phyloP scores from a whole-genome alignment of 1,284 basidiomycete species.

The Trichosporon coremiiforme region DNA sequence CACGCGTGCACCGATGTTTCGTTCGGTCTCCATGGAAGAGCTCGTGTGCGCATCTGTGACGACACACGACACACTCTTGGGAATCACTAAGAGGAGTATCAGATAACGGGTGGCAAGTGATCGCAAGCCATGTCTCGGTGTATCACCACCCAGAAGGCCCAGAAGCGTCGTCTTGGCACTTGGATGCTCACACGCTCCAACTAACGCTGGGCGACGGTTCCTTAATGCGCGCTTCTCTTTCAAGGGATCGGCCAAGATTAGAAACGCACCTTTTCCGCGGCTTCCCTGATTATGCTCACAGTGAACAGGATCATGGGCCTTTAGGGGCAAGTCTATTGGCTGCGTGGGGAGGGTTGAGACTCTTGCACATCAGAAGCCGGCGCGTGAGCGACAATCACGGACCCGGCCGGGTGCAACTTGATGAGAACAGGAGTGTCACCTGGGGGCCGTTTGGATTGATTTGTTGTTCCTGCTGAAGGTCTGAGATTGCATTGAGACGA shows the following conservation, averaged over 20 bases:
- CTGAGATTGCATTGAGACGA: neutral
- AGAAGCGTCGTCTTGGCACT: neutral
- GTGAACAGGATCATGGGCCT: no score
- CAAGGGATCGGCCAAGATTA: neutral
- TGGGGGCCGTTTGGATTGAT: no score
- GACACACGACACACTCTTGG: neutral
- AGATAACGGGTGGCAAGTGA: neutral
- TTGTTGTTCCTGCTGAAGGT: neutral
- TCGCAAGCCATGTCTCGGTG: constrained; percentile 1
- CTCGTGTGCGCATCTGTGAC: neutral
- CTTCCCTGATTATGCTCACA: neutral
- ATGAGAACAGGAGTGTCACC: no score
- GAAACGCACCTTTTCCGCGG: neutral
- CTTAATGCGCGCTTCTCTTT: neutral
- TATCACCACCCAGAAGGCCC: neutral
- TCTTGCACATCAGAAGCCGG: no score
- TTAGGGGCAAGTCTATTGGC: no score
- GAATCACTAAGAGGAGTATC: neutral
- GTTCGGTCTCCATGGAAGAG: neutral
- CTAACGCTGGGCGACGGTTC: neutral
- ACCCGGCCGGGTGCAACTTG: no score
- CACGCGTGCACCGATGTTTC: neutral
- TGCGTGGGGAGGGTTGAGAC: no score
- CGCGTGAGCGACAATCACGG: no score
- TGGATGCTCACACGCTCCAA: no score